A percentile compares a stretch with the other conserved stretches of the same genome.
Evolutionary conservation across 805 yeast species (phyloP).

Genomic region (Myxozyma mucilagina): DNA sequence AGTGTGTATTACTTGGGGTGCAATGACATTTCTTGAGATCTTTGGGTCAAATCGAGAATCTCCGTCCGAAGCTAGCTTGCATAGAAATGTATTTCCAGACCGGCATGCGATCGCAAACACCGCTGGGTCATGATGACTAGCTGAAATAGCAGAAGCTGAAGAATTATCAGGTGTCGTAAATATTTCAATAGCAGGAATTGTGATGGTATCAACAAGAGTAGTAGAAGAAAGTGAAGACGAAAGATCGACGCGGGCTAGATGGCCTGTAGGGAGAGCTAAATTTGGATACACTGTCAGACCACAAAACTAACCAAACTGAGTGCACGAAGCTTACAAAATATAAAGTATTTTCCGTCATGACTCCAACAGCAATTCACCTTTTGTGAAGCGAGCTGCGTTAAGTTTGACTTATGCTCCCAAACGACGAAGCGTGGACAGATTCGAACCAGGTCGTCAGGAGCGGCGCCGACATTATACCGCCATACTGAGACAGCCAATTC

Average conservation of each 20-base stretch:
- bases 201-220: background rate
- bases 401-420: background rate
- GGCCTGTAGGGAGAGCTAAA: constrained; percentile 8
- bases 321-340: background rate
- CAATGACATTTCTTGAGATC: background rate
- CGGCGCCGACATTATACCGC: constrained; percentile 15
- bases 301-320: background rate
- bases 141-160: constrained; percentile 8
- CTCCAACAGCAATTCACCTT: constrained; percentile 16
- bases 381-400: background rate
- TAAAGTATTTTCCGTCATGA: constrained; percentile 11
- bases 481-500: constrained; percentile 22
- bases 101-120: constrained; percentile 26
- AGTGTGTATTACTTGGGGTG: constrained; percentile 11
- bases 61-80: constrained; percentile 2
- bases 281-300: background rate
- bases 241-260: constrained; percentile 9
- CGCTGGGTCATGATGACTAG: constrained; percentile 19
- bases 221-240: background rate
- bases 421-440: constrained; percentile 16
- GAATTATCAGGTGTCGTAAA: constrained; percentile 11
- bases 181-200: constrained; percentile 1
- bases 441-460: constrained; percentile 25
- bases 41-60: background rate
- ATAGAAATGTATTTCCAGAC: constrained; percentile 20